These are phyloP conservation scores for Amesomyces nigricolor DNA, from an alignment of 2,329 filamentous ascomycete genomes.

Conservation along the genomic window DNA sequence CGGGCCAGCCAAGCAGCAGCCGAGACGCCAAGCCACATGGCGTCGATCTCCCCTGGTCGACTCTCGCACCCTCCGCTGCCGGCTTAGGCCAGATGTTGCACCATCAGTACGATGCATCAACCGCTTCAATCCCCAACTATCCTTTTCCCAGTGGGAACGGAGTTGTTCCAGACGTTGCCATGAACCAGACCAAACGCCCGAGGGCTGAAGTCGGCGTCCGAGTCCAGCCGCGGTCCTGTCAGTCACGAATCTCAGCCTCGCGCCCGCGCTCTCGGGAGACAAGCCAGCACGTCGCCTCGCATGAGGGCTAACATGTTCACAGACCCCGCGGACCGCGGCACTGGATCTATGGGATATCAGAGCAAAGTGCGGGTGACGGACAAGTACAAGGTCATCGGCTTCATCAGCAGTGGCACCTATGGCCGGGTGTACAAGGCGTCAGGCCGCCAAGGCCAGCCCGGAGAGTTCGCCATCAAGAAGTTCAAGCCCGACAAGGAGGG, in stretches of 20 bases:
- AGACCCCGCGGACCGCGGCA: slow-evolving; percentile 51
- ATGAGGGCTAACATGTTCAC: slow-evolving; percentile 33
- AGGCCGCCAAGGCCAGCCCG: slow-evolving; percentile 63
- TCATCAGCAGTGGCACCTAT: slow-evolving; percentile 97
- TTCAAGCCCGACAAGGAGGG: slow-evolving; percentile 99
- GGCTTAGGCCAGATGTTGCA: slow-evolving; percentile 1
- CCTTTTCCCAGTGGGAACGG: neutral
- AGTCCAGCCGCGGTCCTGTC: slow-evolving; percentile 22
- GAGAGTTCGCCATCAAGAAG: slow-evolving; percentile 98
- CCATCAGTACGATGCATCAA: slow-evolving; percentile 1
- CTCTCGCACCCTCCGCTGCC: slow-evolving; percentile 4
- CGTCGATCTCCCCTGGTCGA: slow-evolving; percentile 8
- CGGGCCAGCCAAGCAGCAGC: neutral
- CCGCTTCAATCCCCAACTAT: slow-evolving; percentile 1
- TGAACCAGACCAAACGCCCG: slow-evolving; percentile 20
- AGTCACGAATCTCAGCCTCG: slow-evolving; percentile 12
- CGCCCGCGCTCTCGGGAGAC: neutral
- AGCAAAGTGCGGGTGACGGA: slow-evolving; percentile 85
- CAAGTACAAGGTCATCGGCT: slow-evolving; percentile 92
- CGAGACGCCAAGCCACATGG: slow-evolving; percentile 18
- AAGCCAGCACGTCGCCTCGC: neutral
- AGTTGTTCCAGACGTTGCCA: slow-evolving; percentile 1
- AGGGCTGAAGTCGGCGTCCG: slow-evolving; percentile 22
- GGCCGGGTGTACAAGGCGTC: slow-evolving; percentile 95
- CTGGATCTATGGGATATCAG: slow-evolving; percentile 49